A percentile compares a stretch with the other conserved stretches of the same genome.
phyloP scores from a whole-genome alignment of 2,329 filamentous ascomycete genomes.

The Xylaria sp. region DNA sequence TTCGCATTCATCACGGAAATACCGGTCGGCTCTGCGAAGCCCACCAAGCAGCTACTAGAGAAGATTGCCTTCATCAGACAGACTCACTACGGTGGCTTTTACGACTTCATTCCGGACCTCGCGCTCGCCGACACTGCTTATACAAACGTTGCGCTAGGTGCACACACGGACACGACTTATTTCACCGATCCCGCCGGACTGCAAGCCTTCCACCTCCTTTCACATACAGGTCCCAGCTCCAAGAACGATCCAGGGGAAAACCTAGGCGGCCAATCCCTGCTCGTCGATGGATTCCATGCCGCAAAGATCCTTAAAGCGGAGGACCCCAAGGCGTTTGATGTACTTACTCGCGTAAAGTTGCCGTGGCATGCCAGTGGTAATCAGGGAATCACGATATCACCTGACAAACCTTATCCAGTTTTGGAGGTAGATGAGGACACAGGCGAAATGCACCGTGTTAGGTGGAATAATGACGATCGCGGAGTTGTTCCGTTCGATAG shows the following conservation, averaged over 20 bases:
- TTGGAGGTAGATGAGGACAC: constrained; percentile 58
- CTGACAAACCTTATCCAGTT: constrained; percentile 71
- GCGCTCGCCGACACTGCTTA: constrained; percentile 90
- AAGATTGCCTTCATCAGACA: constrained; percentile 84
- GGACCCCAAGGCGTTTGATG: constrained; percentile 57
- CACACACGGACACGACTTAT: constrained; percentile 95
- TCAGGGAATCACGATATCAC: constrained; percentile 76
- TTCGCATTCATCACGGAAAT: constrained; percentile 77
- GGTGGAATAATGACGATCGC: constrained; percentile 94
- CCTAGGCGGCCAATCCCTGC: constrained; percentile 73
- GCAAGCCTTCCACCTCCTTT: constrained; percentile 90
- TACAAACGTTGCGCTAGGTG: constrained; percentile 78
- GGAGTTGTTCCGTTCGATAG: constrained; percentile 64
- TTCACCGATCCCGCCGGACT: constrained; percentile 91
- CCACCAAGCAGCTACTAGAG: constrained; percentile 75
- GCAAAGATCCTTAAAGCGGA: constrained; percentile 61
- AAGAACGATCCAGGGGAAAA: constrained; percentile 15
- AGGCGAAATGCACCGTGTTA: constrained; percentile 58
- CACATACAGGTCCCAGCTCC: constrained; percentile 54
- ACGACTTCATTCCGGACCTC: constrained; percentile 87
- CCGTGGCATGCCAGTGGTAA: constrained; percentile 91
- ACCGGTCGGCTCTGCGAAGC: constrained; percentile 65
- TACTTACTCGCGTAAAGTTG: constrained; percentile 60
- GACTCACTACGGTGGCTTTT: constrained; percentile 84
- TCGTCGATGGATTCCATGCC: constrained; percentile 84